Conservation (phyloP, 768 basidiomycete genomes). For the Podaxis mareebaensis region DNA sequence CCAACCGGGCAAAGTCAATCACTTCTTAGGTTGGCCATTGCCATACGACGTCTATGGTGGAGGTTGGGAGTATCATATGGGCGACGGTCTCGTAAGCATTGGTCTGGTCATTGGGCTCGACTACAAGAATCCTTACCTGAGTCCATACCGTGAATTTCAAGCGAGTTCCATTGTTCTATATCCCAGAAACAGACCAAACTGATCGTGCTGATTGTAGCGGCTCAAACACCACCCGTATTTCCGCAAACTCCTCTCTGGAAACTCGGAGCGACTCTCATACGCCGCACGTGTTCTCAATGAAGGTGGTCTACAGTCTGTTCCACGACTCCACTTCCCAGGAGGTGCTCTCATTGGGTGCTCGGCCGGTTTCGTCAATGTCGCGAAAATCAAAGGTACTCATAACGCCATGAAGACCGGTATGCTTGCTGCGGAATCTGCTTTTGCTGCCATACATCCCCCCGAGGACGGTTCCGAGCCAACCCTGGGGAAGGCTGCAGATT, state of each 20-base stretch:
- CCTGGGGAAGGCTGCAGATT: slow-evolving; percentile 42
- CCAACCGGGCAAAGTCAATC: slow-evolving; percentile 79
- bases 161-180: slow-evolving; percentile 38
- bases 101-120: slow-evolving; percentile 94
- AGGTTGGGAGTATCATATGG: slow-evolving; percentile 96
- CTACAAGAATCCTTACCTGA: slow-evolving; percentile 91
- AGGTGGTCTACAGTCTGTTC: slow-evolving; percentile 91
- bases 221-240: slow-evolving; percentile 99
- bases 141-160: slow-evolving; percentile 92
- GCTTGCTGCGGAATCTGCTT: slow-evolving; percentile 91
- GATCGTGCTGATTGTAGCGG: slow-evolving; percentile 30
- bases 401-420: slow-evolving; percentile 99
- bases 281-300: slow-evolving; percentile 90
- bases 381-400: slow-evolving; percentile 98
- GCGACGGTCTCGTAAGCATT: slow-evolving; percentile 82
- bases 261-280: slow-evolving; percentile 77
- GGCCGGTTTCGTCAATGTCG: slow-evolving; percentile 93
- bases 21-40: slow-evolving; percentile 94
- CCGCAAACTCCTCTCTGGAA: slow-evolving; percentile 70
- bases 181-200: background rate
- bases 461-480: slow-evolving; percentile 18
- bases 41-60: slow-evolving; percentile 86
- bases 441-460: slow-evolving; percentile 49
- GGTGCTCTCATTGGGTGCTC: slow-evolving; percentile 95
- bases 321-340: slow-evolving; percentile 84